Conservation (phyloP, 805 yeast species). For the Hanseniaspora hatyaiensis region DNA sequence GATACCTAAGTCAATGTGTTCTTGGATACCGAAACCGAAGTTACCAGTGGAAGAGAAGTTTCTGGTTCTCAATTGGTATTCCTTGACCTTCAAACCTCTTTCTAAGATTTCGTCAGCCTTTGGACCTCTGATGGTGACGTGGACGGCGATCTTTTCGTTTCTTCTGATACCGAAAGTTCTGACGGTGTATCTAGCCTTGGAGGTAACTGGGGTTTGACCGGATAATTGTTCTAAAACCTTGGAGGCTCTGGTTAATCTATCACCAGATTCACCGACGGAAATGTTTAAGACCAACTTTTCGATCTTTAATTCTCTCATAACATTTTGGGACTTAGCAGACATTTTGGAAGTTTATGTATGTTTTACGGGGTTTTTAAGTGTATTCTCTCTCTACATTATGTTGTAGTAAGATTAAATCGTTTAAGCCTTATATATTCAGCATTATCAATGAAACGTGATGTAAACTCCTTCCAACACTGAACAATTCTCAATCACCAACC, state of each 20-base stretch:
- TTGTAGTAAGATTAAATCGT: no score
- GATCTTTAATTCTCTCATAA: conserved; percentile 98
- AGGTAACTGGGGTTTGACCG: conserved; percentile 99
- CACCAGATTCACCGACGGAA: conserved; percentile 99
- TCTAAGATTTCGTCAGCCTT: conserved; percentile 98
- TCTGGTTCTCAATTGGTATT: conserved; percentile 85
- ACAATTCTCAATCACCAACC: no score
- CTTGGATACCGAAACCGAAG: conserved; percentile 99
- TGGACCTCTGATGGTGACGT: conserved; percentile 99
- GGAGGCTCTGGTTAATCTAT: conserved; percentile 99
- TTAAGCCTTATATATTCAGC: no score
- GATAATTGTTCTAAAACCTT: conserved; percentile 99
- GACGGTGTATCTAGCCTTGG: conserved; percentile 99
- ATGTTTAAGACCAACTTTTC: conserved; percentile 99
- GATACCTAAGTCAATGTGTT: conserved; percentile 99
- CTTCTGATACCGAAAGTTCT: conserved; percentile 99
- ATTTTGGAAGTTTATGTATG: conserved; percentile 24
- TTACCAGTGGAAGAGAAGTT: conserved; percentile 99
- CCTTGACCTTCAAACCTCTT: conserved; percentile 99
- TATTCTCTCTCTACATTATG: no score
- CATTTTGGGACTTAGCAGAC: conserved; percentile 64
- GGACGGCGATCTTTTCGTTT: conserved; percentile 99
- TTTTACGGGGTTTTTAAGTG: conserved; percentile 13
- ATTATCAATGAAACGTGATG: conserved; percentile 7
- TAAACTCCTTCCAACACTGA: no score